Percentiles rank a stretch among this genome's conserved stretches.
Conservation (phyloP, 1,139 yeast species). For the Pichia sp. region DNA sequence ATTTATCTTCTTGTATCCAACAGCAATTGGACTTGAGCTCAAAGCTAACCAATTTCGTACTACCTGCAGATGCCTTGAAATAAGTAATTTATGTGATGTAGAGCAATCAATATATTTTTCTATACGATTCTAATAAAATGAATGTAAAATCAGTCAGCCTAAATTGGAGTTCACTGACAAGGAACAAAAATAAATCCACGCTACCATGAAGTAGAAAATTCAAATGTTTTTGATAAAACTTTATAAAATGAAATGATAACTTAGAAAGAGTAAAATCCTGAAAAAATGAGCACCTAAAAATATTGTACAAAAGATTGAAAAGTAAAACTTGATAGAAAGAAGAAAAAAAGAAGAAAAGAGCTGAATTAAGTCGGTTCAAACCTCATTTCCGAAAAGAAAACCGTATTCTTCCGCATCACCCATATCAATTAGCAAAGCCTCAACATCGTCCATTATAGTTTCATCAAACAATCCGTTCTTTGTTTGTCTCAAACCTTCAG, state of each 20-base stretch:
- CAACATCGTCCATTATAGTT: slow-evolving; percentile 65
- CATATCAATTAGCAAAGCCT: slow-evolving; percentile 38
- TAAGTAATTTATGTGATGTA: background rate
- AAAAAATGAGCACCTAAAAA: background rate
- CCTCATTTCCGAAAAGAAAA: slow-evolving; percentile 25
- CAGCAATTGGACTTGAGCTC: slow-evolving; percentile 81
- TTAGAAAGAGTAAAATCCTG: background rate
- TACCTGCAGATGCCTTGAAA: slow-evolving; percentile 28
- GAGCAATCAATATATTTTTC: background rate
- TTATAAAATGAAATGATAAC: background rate
- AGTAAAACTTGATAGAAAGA: background rate
- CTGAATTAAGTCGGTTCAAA: background rate
- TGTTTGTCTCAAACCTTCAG: slow-evolving; percentile 68
- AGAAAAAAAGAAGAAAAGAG: background rate
- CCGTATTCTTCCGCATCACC: slow-evolving; percentile 32
- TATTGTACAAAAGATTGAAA: background rate
- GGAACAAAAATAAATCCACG: background rate
- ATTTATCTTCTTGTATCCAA: slow-evolving; percentile 77
- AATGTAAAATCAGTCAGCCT: background rate
- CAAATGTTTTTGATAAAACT: background rate
- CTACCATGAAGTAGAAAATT: background rate
- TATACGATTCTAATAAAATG: background rate
- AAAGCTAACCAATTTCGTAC: slow-evolving; percentile 55
- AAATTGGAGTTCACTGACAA: background rate
- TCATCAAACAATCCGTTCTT: slow-evolving; percentile 73